These are phyloP conservation scores for Corymbia calophylla DNA, from an alignment of 441 rosid species.

Conservation along the genomic window DNA sequence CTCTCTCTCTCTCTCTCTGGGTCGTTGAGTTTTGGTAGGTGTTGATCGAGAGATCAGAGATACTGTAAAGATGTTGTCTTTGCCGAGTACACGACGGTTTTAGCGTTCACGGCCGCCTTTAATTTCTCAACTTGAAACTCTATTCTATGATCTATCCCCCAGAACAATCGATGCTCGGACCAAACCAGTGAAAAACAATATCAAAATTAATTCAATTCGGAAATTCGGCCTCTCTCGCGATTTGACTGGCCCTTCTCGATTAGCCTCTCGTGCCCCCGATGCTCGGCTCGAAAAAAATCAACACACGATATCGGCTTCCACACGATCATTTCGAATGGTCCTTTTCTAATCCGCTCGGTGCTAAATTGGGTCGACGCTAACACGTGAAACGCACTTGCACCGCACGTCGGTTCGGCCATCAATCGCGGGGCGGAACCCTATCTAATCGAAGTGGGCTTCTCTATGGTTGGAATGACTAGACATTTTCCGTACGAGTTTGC, in stretches of 20 bases:
- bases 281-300: not conserved
- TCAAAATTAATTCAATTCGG: not conserved
- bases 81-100: not conserved
- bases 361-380: not conserved
- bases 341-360: not conserved
- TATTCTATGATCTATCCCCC: not conserved
- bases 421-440: not conserved
- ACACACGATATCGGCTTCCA: not conserved
- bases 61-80: not conserved
- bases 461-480: not conserved
- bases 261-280: not conserved
- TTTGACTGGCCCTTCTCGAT: not conserved
- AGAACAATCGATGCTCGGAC: not conserved
- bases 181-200: not conserved
- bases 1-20: not conserved
- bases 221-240: not conserved
- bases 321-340: not conserved
- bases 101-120: not conserved
- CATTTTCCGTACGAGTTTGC: not conserved
- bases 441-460: not conserved
- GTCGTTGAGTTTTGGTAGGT: not conserved
- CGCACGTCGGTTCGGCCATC: not conserved
- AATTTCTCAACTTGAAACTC: not conserved
- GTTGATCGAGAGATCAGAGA: not conserved
- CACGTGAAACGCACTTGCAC: not conserved